Evolutionary conservation across 1,284 basidiomycete species (phyloP), one percentile per base, ranked within the genome.

Genomic region (Boletellus deceptivus): DNA sequence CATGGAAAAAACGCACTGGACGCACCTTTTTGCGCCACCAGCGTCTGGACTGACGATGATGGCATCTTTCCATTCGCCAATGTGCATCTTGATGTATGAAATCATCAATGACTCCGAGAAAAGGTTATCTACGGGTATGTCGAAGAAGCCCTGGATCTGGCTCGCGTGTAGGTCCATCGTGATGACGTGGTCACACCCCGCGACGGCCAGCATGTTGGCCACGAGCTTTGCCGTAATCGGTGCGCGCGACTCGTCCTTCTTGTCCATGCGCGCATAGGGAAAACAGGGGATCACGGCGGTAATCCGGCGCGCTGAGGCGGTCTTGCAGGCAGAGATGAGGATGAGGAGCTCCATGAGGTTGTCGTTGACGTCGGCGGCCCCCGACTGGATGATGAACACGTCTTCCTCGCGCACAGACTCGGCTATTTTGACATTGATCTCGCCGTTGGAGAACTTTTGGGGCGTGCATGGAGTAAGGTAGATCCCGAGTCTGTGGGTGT

Each of bases 141-240:
- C 94, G 68, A 99, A 99, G 78, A 99, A 99, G 11, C 96, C 96
- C 70, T 99, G 96, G 58, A 99, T 98, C 76, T 99, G 96, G 60
- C 90, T 93, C 11, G 96, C 97, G 69, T 99, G 96, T 37, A 99
- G 78, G 70, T 99, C 96, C 86, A 99, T 95, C 18, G 96, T 99
- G 65, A 99, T 99, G 64, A 99, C 91, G 69, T 99, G 96, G 75
- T 99, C 95, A 60, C 93, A 95, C 27, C 96, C 96, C 14, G 97
- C 96, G 24, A 97, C 91, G 37, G 87, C 91, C 53, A 99, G 80
- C 85, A 99, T 95, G 73, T 98, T 99, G 42, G 96, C 96, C 33
- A 95, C 93, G 50, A 99, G 84, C 78, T 99, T 99, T 52, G 97
- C 95, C 2, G 97, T 98, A 71, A 99, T 98, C 24, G 97, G 96